Evolutionary conservation across 208 protist genomes (phyloP).

Genomic region (Crithidia fasciculata): DNA sequence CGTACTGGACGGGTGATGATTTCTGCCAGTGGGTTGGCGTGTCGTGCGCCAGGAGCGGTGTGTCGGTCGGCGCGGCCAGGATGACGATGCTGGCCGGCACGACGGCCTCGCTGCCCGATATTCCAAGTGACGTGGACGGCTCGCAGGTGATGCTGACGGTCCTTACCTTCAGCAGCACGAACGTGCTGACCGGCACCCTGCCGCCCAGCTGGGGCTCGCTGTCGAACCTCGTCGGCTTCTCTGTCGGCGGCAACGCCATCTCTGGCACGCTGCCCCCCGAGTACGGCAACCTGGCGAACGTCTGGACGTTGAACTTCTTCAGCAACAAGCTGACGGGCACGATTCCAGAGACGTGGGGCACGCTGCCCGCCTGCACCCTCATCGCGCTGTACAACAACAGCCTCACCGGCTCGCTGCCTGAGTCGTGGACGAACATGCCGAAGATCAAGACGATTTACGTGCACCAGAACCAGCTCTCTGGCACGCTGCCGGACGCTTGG

Average conservation of each 20-base stretch:
- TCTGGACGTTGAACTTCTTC: constrained; percentile 14
- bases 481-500: constrained; percentile 12
- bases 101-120: neutral
- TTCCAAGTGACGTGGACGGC: constrained; percentile 1
- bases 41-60: neutral
- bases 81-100: constrained; percentile 10
- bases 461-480: constrained; percentile 1
- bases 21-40: constrained; percentile 15
- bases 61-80: neutral
- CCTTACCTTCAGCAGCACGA: neutral
- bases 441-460: constrained; percentile 11
- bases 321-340: constrained; percentile 10
- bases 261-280: constrained; percentile 7
- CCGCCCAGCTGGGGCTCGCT: constrained; percentile 15
- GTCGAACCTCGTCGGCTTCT: neutral
- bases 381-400: constrained; percentile 17
- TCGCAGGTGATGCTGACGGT: constrained; percentile 4
- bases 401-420: constrained; percentile 6
- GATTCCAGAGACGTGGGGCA: constrained; percentile 8
- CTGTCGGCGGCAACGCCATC: constrained; percentile 4
- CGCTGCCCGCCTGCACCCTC: constrained; percentile 6
- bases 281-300: constrained; percentile 6
- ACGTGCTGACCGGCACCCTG: neutral
- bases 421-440: constrained; percentile 1
- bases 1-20: constrained; percentile 1